These are phyloP conservation scores for Colletotrichum sp. DNA, from an alignment of 2,329 filamentous ascomycete genomes.

Conservation along the genomic window DNA sequence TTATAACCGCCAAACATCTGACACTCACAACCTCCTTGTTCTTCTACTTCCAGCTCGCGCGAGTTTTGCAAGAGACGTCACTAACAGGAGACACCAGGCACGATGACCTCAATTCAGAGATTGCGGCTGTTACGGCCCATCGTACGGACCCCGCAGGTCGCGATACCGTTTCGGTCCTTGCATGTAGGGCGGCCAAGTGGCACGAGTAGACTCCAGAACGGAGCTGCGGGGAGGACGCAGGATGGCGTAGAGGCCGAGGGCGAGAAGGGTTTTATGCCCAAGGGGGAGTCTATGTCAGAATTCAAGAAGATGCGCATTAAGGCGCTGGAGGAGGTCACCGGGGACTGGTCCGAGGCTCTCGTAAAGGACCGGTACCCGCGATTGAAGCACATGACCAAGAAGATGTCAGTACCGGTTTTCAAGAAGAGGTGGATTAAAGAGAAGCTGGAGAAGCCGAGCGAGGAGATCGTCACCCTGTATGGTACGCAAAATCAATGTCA, in stretches of 20 bases:
- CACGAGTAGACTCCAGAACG: constrained; percentile 12
- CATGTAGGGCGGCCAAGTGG: constrained; percentile 7
- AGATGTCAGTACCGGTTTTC: constrained; percentile 18
- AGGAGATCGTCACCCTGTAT: constrained; percentile 27
- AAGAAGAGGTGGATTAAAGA: not conserved
- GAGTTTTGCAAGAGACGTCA: constrained; percentile 24
- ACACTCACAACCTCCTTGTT: constrained; percentile 23
- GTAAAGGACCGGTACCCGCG: constrained; percentile 19
- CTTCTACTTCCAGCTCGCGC: constrained; percentile 8
- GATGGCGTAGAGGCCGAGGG: not conserved
- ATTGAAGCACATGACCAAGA: constrained; percentile 12
- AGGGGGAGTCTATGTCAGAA: not conserved
- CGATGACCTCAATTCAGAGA: constrained; percentile 42
- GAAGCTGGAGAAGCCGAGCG: not conserved
- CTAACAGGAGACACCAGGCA: constrained; percentile 20
- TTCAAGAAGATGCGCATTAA: constrained; percentile 17
- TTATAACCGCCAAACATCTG: constrained; percentile 46
- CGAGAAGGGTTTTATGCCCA: not conserved
- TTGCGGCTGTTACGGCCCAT: constrained; percentile 33
- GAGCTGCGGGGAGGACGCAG: not conserved
- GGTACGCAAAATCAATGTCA: constrained; percentile 24
- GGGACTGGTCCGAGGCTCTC: not conserved
- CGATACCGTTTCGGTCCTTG: constrained; percentile 1
- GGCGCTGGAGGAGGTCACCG: constrained; percentile 1
- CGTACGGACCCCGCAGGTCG: constrained; percentile 19